Evolutionary conservation across 1,284 basidiomycete species (phyloP), one percentile per base, ranked within the genome.

Genomic region (Sanghuangporus sanghuang): DNA sequence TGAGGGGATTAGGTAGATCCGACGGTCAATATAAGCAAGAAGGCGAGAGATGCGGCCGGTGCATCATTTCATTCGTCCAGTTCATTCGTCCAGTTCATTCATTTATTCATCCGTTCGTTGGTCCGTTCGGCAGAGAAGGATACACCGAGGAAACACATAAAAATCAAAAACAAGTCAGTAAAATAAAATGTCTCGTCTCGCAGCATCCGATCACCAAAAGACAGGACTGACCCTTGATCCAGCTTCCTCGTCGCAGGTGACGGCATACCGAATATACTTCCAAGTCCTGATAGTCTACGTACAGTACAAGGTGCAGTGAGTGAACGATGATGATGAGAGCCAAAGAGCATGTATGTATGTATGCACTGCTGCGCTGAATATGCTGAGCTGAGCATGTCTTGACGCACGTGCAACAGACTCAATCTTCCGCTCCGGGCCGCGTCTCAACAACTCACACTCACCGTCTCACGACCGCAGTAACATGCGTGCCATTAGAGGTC

Each of bases 401-500:
- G 16, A 23, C 14, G 53, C 32, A 23, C 53, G 53, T 54, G 53
- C 32, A 52, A 32, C 27, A 5, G 4, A 18, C 9, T 7, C 3
- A 58, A 11, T 35, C n/a, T n/a, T 23, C 14, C 11, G 16, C 21
- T 39, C 42, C 42, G 36, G 35, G 40, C 12, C 48, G 11, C 32
- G 4, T 50, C n/a, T n/a, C n/a, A n/a, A n/a, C 18, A 14, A 14
- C 44, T 38, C 48, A 32, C 48, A 32, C 49, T 16, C 57, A 12
- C 32, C 35, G 7, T 32, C 44, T 39, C 62, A 54, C 58, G 42
- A 16, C n/a, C 38, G 21, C 35, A 53, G 21, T 27, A 36, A 59
- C 32, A 86, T 86, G 85, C 82, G 83, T 66, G 84, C 84, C n/a
- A 84, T 88, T 68, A 86, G 83, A 81, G 86, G 85, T 82, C 64